phyloP scores from a whole-genome alignment of 1,284 basidiomycete genomes.

The Anthracocystis setariae region DNA sequence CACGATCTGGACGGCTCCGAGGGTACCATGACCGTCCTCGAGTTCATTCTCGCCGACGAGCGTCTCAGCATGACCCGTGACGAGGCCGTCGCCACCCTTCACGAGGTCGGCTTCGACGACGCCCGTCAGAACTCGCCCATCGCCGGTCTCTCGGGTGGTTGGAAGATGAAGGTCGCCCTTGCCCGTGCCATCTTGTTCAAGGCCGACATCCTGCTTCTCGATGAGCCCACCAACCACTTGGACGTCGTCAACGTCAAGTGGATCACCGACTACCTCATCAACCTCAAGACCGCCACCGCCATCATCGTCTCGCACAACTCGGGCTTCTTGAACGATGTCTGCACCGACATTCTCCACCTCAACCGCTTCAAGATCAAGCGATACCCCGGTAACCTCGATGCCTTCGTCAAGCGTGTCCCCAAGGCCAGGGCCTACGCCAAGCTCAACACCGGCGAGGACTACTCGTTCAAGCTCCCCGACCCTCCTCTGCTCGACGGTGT shows the following conservation, averaged over 20 bases:
- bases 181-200: slow-evolving; percentile 68
- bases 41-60: slow-evolving; percentile 65
- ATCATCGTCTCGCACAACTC: slow-evolving; percentile 69
- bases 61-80: slow-evolving; percentile 61
- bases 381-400: slow-evolving; percentile 67
- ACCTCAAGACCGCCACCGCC: slow-evolving; percentile 60
- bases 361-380: slow-evolving; percentile 69
- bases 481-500: slow-evolving; percentile 68
- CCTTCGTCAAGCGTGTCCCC: slow-evolving; percentile 67
- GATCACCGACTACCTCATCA: slow-evolving; percentile 67
- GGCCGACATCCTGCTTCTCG: slow-evolving; percentile 67
- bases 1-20: slow-evolving; percentile 68
- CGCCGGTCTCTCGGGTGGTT: slow-evolving; percentile 67
- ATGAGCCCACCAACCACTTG: slow-evolving; percentile 68
- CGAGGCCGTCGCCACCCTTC: slow-evolving; percentile 60
- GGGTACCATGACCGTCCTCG: slow-evolving; percentile 65
- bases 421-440: slow-evolving; percentile 67
- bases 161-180: slow-evolving; percentile 69
- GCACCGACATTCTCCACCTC: slow-evolving; percentile 68
- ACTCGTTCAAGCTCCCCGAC: slow-evolving; percentile 68
- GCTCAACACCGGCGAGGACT: slow-evolving; percentile 67
- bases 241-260: slow-evolving; percentile 68
- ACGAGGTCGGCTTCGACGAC: slow-evolving; percentile 68
- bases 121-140: slow-evolving; percentile 64
- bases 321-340: slow-evolving; percentile 66